Evolutionary conservation across 441 rosid species (phyloP).

Genomic region (Pelargonium myrrhifolium): DNA sequence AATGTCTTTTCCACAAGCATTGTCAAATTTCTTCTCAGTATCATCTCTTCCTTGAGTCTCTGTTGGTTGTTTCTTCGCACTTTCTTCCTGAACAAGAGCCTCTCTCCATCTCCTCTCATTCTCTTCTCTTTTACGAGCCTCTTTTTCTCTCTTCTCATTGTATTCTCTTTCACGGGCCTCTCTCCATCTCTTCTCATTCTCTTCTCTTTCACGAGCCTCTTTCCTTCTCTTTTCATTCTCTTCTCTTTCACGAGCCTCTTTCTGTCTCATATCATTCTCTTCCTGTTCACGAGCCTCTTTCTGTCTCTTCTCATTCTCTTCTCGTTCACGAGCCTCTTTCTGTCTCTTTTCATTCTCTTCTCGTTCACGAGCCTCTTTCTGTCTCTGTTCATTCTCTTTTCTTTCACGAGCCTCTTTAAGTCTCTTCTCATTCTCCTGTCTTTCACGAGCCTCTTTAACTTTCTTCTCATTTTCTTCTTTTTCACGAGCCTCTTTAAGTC

Average conservation of each 20-base stretch:
- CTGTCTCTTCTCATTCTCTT: slow-evolving; percentile 34
- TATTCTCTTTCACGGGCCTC: slow-evolving; percentile 10
- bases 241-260: slow-evolving; percentile 28
- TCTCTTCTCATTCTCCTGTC: not conserved
- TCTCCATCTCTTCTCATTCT: slow-evolving; percentile 12
- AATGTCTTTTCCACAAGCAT: slow-evolving; percentile 22
- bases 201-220: slow-evolving; percentile 26
- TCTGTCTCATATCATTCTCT: slow-evolving; percentile 34
- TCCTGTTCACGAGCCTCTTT: slow-evolving; percentile 35
- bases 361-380: not conserved
- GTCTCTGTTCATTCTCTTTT: not conserved
- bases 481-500: not conserved
- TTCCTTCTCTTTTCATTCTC: slow-evolving; percentile 27
- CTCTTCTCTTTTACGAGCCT: slow-evolving; percentile 20
- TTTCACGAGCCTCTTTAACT: not conserved
- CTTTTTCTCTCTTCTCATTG: slow-evolving; percentile 14
- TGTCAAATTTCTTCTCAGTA: slow-evolving; percentile 13
- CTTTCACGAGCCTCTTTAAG: not conserved
- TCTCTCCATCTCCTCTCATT: slow-evolving; percentile 15
- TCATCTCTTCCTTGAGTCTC: slow-evolving; percentile 27
- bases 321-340: not conserved
- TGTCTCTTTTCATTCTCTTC: not conserved
- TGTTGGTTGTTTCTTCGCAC: slow-evolving; percentile 28
- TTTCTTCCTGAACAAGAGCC: slow-evolving; percentile 23
- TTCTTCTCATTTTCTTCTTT: not conserved